A percentile compares a stretch with the other conserved stretches of the same genome.
These are phyloP conservation scores for Suillus spraguei DNA, from an alignment of 768 basidiomycete genomes.

Conservation along the genomic window DNA sequence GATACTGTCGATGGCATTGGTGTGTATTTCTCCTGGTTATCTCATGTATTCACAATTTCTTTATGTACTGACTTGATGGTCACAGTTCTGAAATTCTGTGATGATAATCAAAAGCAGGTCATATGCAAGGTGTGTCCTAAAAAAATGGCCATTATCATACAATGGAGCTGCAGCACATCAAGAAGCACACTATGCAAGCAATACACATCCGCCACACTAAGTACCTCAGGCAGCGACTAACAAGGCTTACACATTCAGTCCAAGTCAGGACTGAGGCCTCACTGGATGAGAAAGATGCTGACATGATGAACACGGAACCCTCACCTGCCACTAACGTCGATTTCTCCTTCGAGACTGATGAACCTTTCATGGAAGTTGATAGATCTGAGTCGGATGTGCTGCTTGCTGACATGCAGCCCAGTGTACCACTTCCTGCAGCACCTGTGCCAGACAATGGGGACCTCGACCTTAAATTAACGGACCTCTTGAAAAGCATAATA, in stretches of 20 bases:
- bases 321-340: not conserved
- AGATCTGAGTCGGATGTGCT: not conserved
- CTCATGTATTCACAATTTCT: not conserved
- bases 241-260: not conserved
- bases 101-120: not conserved
- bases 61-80: not conserved
- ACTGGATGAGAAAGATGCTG: not conserved
- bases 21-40: not conserved
- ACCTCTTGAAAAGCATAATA: no score
- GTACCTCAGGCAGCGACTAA: not conserved
- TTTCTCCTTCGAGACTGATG: not conserved
- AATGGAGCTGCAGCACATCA: not conserved
- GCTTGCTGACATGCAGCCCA: no score
- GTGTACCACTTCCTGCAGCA: no score
- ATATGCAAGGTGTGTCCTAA: not conserved
- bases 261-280: not conserved
- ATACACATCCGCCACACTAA: slow-evolving; percentile 8
- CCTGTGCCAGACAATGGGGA: no score
- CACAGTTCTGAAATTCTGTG: not conserved
- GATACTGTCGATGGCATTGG: not conserved
- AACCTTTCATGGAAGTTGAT: not conserved
- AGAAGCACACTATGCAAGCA: not conserved
- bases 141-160: not conserved
- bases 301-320: not conserved
- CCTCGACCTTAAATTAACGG: no score